These are phyloP conservation scores for Strobilomyces confusus DNA, from an alignment of 768 basidiomycete species.

Conservation along the genomic window DNA sequence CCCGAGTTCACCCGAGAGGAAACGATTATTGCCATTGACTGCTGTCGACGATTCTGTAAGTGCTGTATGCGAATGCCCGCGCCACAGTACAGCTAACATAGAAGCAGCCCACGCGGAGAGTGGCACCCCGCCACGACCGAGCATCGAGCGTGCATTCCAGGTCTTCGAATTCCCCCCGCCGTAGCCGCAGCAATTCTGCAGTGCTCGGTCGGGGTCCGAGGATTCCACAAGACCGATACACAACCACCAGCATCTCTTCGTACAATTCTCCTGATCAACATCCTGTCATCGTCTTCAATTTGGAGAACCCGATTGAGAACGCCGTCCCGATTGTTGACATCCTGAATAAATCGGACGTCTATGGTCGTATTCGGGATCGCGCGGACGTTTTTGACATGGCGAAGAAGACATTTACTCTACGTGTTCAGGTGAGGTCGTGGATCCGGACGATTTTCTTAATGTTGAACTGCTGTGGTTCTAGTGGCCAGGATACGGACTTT, in stretches of 20 bases:
- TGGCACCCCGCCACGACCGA: constrained; percentile 14
- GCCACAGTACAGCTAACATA: constrained; percentile 16
- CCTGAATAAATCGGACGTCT: constrained; percentile 46
- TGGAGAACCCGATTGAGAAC: constrained; percentile 46
- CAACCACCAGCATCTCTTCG: constrained; percentile 8
- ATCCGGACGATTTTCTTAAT: not conserved
- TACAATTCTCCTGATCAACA: constrained; percentile 33
- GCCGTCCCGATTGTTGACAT: constrained; percentile 64
- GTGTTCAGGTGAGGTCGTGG: constrained; percentile 53
- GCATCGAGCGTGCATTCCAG: constrained; percentile 11
- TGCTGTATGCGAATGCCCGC: constrained; percentile 5
- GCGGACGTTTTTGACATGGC: constrained; percentile 59
- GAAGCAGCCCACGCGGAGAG: constrained; percentile 16
- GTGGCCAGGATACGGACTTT: constrained; percentile 79
- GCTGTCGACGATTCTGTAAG: constrained; percentile 13
- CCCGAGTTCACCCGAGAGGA: constrained; percentile 21
- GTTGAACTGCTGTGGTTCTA: constrained; percentile 23
- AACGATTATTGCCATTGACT: constrained; percentile 7
- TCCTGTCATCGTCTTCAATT: constrained; percentile 55
- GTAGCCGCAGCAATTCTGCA: not conserved
- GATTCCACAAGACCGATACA: constrained; percentile 26
- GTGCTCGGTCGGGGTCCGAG: constrained; percentile 15
- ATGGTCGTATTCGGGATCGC: constrained; percentile 45
- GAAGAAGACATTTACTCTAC: constrained; percentile 72
- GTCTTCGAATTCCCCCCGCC: constrained; percentile 1